Conservation (phyloP, 2,329 filamentous ascomycete genomes). For the Chrysoporthe austroafricana region DNA sequence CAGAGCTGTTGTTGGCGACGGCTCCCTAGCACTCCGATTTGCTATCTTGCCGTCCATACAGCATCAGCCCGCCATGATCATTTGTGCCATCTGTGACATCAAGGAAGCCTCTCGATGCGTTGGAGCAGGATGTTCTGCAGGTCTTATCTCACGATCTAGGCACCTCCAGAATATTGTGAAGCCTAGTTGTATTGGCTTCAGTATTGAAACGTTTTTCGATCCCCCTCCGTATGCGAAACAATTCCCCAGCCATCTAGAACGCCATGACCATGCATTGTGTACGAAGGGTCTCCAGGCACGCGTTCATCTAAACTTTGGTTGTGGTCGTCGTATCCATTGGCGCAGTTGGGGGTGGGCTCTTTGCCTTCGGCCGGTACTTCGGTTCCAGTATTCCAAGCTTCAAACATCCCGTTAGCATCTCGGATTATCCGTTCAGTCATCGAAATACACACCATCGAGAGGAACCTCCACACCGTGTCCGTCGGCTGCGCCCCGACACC, state of each 20-base stretch:
- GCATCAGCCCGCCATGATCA: not conserved
- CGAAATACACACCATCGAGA: conserved; percentile 69
- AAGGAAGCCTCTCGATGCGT: not conserved
- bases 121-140: not conserved
- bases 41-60: not conserved
- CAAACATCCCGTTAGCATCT: not conserved
- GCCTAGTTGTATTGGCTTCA: not conserved
- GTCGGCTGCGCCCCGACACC: conserved; percentile 95
- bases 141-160: not conserved
- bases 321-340: conserved; percentile 18
- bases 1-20: not conserved
- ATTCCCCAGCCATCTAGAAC: not conserved
- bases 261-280: not conserved
- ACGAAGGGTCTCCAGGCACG: not conserved
- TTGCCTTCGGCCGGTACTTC: conserved; percentile 39
- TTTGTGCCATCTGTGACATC: not conserved
- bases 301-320: conserved; percentile 18
- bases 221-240: not conserved
- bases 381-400: conserved; percentile 45
- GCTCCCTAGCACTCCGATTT: not conserved
- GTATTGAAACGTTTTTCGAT: not conserved
- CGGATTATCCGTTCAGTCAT: too few species aligned
- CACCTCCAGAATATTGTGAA: not conserved
- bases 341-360: conserved; percentile 23
- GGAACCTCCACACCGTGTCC: conserved; percentile 83